Evolutionary conservation across 305 asterid genomes (phyloP).

Genomic region (Fraxinus ornus): DNA sequence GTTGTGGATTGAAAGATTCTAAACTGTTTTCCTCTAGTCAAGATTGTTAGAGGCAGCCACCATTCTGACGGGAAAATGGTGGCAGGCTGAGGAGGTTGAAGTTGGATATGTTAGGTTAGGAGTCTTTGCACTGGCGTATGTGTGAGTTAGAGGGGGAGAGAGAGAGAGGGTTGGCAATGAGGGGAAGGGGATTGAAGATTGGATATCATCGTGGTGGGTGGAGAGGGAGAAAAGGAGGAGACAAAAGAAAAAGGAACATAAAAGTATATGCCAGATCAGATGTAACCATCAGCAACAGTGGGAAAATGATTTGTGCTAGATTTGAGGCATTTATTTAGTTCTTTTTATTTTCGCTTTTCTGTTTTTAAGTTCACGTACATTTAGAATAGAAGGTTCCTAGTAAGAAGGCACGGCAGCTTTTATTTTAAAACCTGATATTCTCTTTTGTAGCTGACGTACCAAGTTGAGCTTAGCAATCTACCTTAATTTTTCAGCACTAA

Average conservation of each 20-base stretch:
- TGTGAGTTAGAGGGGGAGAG: background rate
- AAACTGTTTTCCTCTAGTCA: background rate
- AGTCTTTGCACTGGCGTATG: background rate
- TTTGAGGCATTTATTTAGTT: background rate
- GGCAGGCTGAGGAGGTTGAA: background rate
- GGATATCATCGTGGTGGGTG: background rate
- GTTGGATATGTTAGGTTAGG: background rate
- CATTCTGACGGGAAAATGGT: background rate
- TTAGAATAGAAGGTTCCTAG: background rate
- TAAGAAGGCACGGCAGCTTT: background rate
- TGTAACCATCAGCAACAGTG: background rate
- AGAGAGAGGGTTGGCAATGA: background rate
- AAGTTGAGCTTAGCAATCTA: background rate
- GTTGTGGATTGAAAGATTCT: background rate
- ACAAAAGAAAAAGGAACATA: background rate
- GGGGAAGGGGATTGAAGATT: background rate
- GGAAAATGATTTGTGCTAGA: background rate
- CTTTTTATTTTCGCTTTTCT: background rate
- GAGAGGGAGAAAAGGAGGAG: background rate
- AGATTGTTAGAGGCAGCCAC: background rate
- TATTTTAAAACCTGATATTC: background rate
- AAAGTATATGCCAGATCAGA: background rate
- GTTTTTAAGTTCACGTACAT: background rate
- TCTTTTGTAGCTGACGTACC: background rate
- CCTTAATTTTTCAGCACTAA: background rate